phyloP scores from a whole-genome alignment of 2,329 filamentous ascomycete genomes.

The Scolecobasidium constrictum region DNA sequence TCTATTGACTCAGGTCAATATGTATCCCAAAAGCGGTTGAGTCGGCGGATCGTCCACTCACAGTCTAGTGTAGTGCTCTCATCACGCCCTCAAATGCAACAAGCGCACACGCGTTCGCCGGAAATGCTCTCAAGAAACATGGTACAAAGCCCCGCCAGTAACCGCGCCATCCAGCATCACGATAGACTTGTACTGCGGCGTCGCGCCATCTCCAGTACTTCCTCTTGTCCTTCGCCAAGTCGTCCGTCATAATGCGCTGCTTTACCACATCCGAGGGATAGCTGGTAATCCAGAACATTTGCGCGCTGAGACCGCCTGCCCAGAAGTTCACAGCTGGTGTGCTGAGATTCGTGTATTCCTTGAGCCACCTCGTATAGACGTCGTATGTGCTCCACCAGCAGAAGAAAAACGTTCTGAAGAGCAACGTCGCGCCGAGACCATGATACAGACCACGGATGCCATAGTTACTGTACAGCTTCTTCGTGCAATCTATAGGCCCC shows the following conservation, averaged over 20 bases:
- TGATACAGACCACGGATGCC: constrained; percentile 76
- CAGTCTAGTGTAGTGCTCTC: constrained; percentile 33
- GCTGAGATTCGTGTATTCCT: constrained; percentile 56
- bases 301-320: constrained; percentile 86
- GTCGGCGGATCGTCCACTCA: too few relatives aligned
- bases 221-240: constrained; percentile 55
- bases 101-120: constrained; percentile 87
- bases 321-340: constrained; percentile 87
- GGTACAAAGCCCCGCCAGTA: constrained; percentile 91
- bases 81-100: constrained; percentile 90
- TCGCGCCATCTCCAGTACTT: constrained; percentile 68
- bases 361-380: constrained; percentile 59
- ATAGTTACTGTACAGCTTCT: constrained; percentile 53
- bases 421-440: constrained; percentile 70
- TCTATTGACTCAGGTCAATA: too few relatives aligned
- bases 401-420: constrained; percentile 93
- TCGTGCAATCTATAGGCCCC: constrained; percentile 75
- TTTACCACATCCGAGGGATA: constrained; percentile 93
- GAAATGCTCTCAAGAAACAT: constrained; percentile 88
- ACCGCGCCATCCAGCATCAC: constrained; percentile 63
- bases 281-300: constrained; percentile 87
- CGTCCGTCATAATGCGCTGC: constrained; percentile 94
- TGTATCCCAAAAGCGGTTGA: too few relatives aligned
- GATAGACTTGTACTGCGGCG: constrained; percentile 66
- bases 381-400: constrained; percentile 98